Conservation (phyloP, 352 stramenopile species). For the Phytophthora sp. region DNA sequence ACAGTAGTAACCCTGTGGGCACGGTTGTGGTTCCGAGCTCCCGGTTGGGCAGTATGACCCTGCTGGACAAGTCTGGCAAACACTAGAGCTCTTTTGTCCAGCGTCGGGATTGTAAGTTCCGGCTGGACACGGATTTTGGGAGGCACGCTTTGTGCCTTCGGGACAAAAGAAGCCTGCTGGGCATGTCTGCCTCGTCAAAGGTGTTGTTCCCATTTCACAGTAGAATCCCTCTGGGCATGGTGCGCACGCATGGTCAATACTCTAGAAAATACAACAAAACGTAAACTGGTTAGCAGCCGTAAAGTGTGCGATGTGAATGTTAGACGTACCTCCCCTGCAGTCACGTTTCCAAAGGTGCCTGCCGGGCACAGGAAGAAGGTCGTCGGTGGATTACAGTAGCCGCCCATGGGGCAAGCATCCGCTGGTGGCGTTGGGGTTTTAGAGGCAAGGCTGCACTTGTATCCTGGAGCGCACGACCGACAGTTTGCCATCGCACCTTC, state of each 20-base stretch:
- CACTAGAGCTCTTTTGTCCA: slow-evolving; percentile 49
- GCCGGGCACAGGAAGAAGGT: slow-evolving; percentile 88
- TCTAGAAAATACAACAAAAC: slow-evolving; percentile 39
- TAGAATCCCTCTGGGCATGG: slow-evolving; percentile 77
- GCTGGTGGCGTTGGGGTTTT: slow-evolving; percentile 77
- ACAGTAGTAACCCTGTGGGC: slow-evolving; percentile 88
- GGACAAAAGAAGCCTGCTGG: slow-evolving; percentile 77
- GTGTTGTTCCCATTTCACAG: slow-evolving; percentile 81
- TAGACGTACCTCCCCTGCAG: slow-evolving; percentile 68
- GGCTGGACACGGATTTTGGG: slow-evolving; percentile 83
- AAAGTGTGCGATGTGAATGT: neutral
- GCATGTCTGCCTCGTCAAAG: slow-evolving; percentile 66
- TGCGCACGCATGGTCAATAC: slow-evolving; percentile 77
- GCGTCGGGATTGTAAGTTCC: slow-evolving; percentile 82
- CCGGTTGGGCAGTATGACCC: slow-evolving; percentile 75
- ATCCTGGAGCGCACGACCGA: slow-evolving; percentile 65
- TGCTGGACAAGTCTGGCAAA: slow-evolving; percentile 64
- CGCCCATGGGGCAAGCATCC: slow-evolving; percentile 89
- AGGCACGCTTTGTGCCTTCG: slow-evolving; percentile 61
- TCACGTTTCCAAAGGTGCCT: slow-evolving; percentile 88
- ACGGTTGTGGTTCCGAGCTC: slow-evolving; percentile 50
- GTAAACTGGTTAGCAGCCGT: too few species aligned
- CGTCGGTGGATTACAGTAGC: slow-evolving; percentile 88
- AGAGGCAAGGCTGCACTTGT: slow-evolving; percentile 83
- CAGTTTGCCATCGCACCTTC: slow-evolving; percentile 75